Base-by-base conservation (phyloP, 2,329 filamentous ascomycete genomes). In the Fusarium buharicum region DNA sequence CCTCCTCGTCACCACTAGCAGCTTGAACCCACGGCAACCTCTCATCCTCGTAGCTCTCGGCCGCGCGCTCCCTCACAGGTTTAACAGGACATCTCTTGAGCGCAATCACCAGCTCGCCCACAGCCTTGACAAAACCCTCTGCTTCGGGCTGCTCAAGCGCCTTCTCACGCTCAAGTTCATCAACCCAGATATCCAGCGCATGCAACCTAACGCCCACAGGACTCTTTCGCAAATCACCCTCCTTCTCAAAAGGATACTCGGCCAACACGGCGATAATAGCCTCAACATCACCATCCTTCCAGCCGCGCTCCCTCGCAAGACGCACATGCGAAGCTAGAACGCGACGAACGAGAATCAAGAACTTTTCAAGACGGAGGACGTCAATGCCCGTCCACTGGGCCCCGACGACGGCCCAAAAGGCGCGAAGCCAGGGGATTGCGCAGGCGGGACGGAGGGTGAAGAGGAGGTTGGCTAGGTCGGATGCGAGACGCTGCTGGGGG, bases 191-290 rank as follows among this genome's bases (percentile, higher is more conserved):
- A 78, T 99, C 95, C 62, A 96, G 76, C 13, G 93, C 85, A 77
- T 99, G 95, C 75, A 96, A 88, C 62, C 92, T 81, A 74, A 99
- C 74, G 0, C 95, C 95, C 68, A 95, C 90, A 0, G 94, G 90
- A 1, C 96, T 86, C 70, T 86, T 87, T 47, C 75, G 73, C 68
- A 87, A 54, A n/a, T 72, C 71, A 1, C 75, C 73, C 31, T 74
- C 73, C 30, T 62, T 58, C 30, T 78, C 75, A 17, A 79, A 74
- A 37, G 74, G 75, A 28, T 66, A 74, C 44, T 70, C 69, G 6
- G 46, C 47, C 36, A 78, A 55, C 1, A 76, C 64, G 6, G 48
- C 66, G 1, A 75, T 41, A 4, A 75, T 56, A 4, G 46, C 71
- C 24, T 71, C 69, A 22, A 68, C 70, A 18, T 69, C 69, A 0